Percentiles rank a stretch among this genome's conserved stretches.
Conservation (phyloP, 306 rosid species). For the Begonia masoniana region DNA sequence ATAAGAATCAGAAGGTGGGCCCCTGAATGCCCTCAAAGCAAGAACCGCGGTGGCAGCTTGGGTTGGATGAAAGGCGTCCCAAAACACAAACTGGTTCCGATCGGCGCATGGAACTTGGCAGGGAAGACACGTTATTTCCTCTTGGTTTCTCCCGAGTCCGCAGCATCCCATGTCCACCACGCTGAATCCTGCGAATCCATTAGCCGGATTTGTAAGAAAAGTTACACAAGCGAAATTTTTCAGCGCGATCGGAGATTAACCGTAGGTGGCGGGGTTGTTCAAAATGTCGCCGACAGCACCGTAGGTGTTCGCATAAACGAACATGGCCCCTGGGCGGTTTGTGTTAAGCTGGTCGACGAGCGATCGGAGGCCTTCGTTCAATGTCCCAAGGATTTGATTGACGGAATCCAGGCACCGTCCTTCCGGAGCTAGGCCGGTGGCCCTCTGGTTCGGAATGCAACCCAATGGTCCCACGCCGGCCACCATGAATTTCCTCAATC, state of each 20-base stretch:
- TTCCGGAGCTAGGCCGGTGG: constrained; percentile 15
- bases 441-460: constrained; percentile 69
- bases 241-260: constrained; percentile 11
- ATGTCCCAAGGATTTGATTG: constrained; percentile 52
- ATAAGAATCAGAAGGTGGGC: constrained; percentile 36
- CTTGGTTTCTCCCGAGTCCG: constrained; percentile 44
- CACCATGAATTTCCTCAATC: constrained; percentile 50
- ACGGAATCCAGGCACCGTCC: constrained; percentile 53
- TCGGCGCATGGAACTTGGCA: constrained; percentile 30
- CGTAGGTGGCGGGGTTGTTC: constrained; percentile 43
- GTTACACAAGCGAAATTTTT: too few species aligned
- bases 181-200: constrained; percentile 29
- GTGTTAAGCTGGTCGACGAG: constrained; percentile 34
- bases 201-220: neutral
- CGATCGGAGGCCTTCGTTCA: constrained; percentile 49
- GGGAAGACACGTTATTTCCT: constrained; percentile 60
- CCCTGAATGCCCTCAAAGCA: constrained; percentile 53
- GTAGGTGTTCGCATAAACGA: constrained; percentile 43
- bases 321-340: constrained; percentile 31
- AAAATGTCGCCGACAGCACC: constrained; percentile 52
- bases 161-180: constrained; percentile 67
- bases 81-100: constrained; percentile 38
- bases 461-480: constrained; percentile 73
- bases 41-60: constrained; percentile 42
- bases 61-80: constrained; percentile 88